phyloP scores from a whole-genome alignment of 495 filamentous ascomycete genomes.

The Penicillium chermesinum region DNA sequence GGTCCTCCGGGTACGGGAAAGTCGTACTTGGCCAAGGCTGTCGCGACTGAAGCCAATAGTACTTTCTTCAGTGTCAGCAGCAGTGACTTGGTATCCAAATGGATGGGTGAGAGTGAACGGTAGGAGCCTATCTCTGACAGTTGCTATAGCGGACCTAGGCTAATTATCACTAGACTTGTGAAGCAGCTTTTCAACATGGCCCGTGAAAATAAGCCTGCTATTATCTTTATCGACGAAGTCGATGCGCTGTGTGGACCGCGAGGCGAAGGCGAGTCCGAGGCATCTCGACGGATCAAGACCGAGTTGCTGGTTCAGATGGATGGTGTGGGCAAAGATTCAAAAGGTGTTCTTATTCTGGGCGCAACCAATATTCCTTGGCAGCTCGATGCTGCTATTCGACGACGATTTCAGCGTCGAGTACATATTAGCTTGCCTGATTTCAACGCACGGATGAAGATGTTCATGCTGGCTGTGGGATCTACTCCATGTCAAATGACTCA shows the following conservation, averaged over 20 bases:
- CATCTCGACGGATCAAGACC: constrained; percentile 94
- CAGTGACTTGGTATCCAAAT: constrained; percentile 94
- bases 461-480: constrained; percentile 84
- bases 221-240: constrained; percentile 99
- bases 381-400: constrained; percentile 92
- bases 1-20: constrained; percentile 97
- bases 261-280: constrained; percentile 97
- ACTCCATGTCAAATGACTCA: constrained; percentile 81
- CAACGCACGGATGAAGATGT: constrained; percentile 90
- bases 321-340: constrained; percentile 90
- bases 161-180: constrained; percentile 61
- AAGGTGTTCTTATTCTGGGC: constrained; percentile 89
- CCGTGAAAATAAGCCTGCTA: constrained; percentile 94
- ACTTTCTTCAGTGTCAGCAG: constrained; percentile 99
- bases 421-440: constrained; percentile 91
- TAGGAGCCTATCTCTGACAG: constrained; percentile 26
- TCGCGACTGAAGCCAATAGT: constrained; percentile 96
- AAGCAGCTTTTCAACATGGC: constrained; percentile 98
- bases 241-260: constrained; percentile 94
- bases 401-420: constrained; percentile 92
- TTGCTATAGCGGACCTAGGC: constrained; percentile 4
- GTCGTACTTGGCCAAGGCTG: constrained; percentile 92
- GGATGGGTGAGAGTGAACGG: constrained; percentile 99
- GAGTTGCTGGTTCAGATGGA: constrained; percentile 99
- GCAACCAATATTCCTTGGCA: constrained; percentile 99